These are phyloP conservation scores for Bjerkandera adusta DNA, from an alignment of 1,284 basidiomycete species.

Conservation along the genomic window DNA sequence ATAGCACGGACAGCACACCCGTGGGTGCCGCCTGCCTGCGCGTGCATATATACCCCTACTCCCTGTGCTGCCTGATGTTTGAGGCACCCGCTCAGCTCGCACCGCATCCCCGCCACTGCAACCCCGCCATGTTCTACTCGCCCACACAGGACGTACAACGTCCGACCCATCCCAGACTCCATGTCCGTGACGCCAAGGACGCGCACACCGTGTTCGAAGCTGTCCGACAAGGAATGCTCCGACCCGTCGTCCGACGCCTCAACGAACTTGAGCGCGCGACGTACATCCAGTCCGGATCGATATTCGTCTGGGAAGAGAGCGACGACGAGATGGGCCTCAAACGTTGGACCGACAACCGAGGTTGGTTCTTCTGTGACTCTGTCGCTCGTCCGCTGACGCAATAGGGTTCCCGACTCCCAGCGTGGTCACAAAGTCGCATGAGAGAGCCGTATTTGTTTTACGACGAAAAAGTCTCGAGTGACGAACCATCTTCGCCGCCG, in stretches of 20 bases:
- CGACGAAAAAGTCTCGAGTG: conserved; percentile 55
- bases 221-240: conserved; percentile 51
- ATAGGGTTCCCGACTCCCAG: conserved; percentile 21
- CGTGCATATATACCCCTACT: conserved; percentile 10
- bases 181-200: conserved; percentile 61
- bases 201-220: conserved; percentile 61
- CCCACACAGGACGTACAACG: conserved; percentile 47
- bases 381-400: conserved; percentile 11
- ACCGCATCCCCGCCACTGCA: conserved; percentile 1
- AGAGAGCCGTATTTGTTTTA: conserved; percentile 60
- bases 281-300: conserved; percentile 56
- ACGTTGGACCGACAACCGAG: conserved; percentile 51
- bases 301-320: conserved; percentile 68
- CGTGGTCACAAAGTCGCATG: conserved; percentile 18
- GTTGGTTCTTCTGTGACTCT: conserved; percentile 14
- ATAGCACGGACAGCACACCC: conserved; percentile 12
- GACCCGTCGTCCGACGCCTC: conserved; percentile 48
- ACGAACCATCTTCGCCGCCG: conserved; percentile 31
- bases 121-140: conserved; percentile 36
- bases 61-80: not conserved
- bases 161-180: conserved; percentile 58
- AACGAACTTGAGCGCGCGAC: conserved; percentile 57
- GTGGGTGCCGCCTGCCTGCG: conserved; percentile 10
- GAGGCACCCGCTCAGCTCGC: not conserved
- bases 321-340: conserved; percentile 61